These are phyloP conservation scores for Skeletonema tropicum DNA, from an alignment of 108 stramenopile species.

Conservation along the genomic window DNA sequence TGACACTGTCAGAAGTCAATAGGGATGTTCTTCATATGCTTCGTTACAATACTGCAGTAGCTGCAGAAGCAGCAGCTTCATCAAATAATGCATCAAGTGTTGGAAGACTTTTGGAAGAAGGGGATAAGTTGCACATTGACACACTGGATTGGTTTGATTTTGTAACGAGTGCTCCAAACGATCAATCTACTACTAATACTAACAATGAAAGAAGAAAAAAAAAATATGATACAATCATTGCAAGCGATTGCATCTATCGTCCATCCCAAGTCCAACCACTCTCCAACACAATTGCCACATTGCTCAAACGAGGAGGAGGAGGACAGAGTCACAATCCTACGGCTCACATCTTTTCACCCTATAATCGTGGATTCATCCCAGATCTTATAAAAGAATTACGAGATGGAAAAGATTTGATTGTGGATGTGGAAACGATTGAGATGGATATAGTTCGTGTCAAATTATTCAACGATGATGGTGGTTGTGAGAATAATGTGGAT, in stretches of 20 bases:
- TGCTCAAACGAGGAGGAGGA: background rate
- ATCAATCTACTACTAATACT: background rate
- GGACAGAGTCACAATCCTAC: too few relatives aligned
- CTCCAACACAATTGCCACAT: constrained; percentile 21
- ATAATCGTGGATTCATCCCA: constrained; percentile 55
- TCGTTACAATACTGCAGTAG: constrained; percentile 41
- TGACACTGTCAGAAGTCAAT: constrained; percentile 66
- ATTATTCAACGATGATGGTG: too few relatives aligned
- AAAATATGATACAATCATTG: constrained; percentile 65
- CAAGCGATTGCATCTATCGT: constrained; percentile 66
- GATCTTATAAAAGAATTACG: constrained; percentile 37
- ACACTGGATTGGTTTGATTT: constrained; percentile 58
- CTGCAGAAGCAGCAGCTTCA: background rate
- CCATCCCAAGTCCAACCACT: constrained; percentile 23
- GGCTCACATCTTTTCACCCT: constrained; percentile 72
- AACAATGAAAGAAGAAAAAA: background rate
- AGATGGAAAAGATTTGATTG: constrained; percentile 38
- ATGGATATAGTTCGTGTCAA: constrained; percentile 55
- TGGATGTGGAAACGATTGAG: constrained; percentile 50
- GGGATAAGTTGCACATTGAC: constrained; percentile 28
- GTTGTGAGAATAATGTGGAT: background rate
- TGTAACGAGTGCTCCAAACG: constrained; percentile 4
- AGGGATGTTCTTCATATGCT: constrained; percentile 56
- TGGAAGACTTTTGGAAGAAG: background rate
- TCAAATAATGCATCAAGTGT: background rate